These are phyloP conservation scores for Styphnolobium japonicum DNA, from an alignment of 306 rosid species.

Conservation along the genomic window DNA sequence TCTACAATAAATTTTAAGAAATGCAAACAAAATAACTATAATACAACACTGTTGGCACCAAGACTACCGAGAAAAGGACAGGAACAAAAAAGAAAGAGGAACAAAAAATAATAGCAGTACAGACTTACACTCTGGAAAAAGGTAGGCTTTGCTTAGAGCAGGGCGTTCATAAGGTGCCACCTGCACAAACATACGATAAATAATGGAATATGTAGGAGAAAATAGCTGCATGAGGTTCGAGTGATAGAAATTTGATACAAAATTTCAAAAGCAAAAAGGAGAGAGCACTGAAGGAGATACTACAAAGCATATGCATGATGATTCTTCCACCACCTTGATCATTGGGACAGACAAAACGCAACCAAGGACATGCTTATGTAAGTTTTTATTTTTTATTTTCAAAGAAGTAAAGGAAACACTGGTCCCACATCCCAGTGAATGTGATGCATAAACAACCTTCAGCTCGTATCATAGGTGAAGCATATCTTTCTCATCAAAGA, in stretches of 20 bases:
- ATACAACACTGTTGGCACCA: not conserved
- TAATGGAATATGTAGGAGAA: slow-evolving; percentile 1
- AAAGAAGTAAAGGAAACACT: not conserved
- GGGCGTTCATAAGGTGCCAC: slow-evolving; percentile 99
- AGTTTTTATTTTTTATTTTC: too few species aligned
- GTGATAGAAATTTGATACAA: not conserved
- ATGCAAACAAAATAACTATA: not conserved
- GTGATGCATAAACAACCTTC: not conserved
- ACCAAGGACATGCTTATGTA: not conserved
- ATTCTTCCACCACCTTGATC: not conserved
- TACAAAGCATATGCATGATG: not conserved
- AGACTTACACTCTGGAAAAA: slow-evolving; percentile 90
- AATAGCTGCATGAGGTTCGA: not conserved
- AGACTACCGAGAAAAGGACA: not conserved
- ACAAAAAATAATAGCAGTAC: not conserved
- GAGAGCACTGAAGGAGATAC: not conserved
- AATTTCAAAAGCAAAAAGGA: not conserved
- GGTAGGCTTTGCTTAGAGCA: slow-evolving; percentile 96
- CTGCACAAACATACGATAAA: slow-evolving; percentile 31
- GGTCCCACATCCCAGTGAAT: not conserved
- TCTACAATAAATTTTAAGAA: not conserved
- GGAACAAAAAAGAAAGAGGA: not conserved
- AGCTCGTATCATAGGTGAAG: too few species aligned
- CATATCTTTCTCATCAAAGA: not conserved
- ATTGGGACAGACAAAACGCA: not conserved